phyloP scores from a whole-genome alignment of 257 asterid species.

The Solanum ossicruentum region DNA sequence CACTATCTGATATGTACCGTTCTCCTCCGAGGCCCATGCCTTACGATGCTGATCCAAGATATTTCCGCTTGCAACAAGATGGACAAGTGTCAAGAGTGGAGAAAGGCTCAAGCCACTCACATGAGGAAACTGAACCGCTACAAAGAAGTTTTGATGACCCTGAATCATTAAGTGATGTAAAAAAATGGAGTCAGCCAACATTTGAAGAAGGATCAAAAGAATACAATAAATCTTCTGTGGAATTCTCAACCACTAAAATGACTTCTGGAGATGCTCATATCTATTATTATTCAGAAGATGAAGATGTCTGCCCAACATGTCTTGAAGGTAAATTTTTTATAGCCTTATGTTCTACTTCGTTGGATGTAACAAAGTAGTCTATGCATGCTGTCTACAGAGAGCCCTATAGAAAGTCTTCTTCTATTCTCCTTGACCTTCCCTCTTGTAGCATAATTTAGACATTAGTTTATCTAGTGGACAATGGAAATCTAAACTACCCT shows the following conservation, averaged over 20 bases:
- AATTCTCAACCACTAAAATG: slow-evolving; percentile 35
- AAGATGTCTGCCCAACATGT: slow-evolving; percentile 95
- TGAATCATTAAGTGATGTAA: slow-evolving; percentile 37
- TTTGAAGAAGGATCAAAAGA: slow-evolving; percentile 50
- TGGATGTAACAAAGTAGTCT: background rate
- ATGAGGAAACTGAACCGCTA: slow-evolving; percentile 70
- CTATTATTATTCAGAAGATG: slow-evolving; percentile 64
- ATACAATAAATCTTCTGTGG: slow-evolving; percentile 28
- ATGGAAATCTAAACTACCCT: background rate
- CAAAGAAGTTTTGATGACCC: slow-evolving; percentile 55
- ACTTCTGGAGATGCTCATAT: slow-evolving; percentile 49
- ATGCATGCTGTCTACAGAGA: background rate
- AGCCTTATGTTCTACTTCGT: background rate
- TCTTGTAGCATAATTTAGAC: background rate
- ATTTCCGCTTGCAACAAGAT: slow-evolving; percentile 52
- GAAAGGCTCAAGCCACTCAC: slow-evolving; percentile 66
- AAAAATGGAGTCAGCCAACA: slow-evolving; percentile 43
- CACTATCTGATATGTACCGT: slow-evolving; percentile 66
- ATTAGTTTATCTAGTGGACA: background rate
- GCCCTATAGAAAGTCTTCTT: background rate
- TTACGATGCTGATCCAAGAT: slow-evolving; percentile 76
- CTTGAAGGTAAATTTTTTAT: slow-evolving; percentile 52
- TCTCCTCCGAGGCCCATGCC: slow-evolving; percentile 96
- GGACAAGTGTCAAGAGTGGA: slow-evolving; percentile 66
- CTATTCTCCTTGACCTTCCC: background rate